phyloP scores from a whole-genome alignment of 2,329 filamentous ascomycete species.

The Chaetothyriales sp. region DNA sequence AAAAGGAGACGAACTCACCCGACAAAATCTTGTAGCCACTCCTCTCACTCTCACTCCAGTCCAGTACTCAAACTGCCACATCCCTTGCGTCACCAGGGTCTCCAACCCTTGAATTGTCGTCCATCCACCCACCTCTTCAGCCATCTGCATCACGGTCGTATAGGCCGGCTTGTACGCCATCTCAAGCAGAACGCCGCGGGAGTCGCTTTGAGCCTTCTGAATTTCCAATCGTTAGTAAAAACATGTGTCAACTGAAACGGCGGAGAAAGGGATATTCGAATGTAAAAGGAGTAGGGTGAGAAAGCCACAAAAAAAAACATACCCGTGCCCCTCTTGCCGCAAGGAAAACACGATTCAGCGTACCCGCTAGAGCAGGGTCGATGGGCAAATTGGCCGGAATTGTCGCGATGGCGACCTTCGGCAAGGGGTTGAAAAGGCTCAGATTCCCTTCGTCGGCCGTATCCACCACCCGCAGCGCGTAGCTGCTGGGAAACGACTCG shows the following conservation, averaged over 20 bases:
- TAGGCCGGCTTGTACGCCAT: constrained; percentile 90
- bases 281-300: neutral
- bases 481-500: constrained; percentile 58
- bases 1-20: constrained; percentile 28
- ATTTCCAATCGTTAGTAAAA: no score
- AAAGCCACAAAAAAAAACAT: neutral
- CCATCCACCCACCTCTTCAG: constrained; percentile 56
- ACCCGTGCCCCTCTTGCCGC: constrained; percentile 7
- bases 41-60: constrained; percentile 47
- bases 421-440: constrained; percentile 29
- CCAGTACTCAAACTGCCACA: constrained; percentile 78
- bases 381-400: constrained; percentile 82
- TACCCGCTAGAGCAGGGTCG: constrained; percentile 53
- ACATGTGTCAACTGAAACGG: no score
- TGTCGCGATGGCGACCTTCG: constrained; percentile 69
- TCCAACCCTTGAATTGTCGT: constrained; percentile 73
- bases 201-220: constrained; percentile 20
- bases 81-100: constrained; percentile 71
- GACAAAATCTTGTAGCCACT: constrained; percentile 6
- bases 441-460: constrained; percentile 34
- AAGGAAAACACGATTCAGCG: constrained; percentile 33
- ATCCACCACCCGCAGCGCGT: constrained; percentile 54
- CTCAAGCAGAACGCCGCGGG: constrained; percentile 57
- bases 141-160: constrained; percentile 75
- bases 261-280: neutral